These are phyloP conservation scores for Arctium minus DNA, from an alignment of 129 eudicot species.

Conservation along the genomic window DNA sequence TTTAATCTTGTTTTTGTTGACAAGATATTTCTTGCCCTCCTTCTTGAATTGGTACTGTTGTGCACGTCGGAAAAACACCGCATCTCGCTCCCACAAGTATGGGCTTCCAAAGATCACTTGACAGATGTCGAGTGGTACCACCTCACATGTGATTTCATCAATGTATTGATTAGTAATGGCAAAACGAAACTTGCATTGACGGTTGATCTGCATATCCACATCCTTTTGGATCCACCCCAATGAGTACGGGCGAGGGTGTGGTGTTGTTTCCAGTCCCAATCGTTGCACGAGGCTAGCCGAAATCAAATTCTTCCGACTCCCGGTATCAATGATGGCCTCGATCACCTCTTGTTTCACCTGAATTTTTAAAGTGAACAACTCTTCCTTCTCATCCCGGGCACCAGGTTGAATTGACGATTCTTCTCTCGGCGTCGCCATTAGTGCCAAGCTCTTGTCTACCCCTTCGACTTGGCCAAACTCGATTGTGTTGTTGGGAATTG, in stretches of 20 bases:
- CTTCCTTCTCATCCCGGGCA: not conserved
- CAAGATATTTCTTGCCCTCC: slow-evolving; percentile 5
- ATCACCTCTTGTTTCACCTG: slow-evolving; percentile 19
- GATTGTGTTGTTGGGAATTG: not conserved
- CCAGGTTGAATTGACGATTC: not conserved
- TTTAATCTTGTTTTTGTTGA: not conserved
- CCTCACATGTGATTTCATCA: slow-evolving; percentile 21
- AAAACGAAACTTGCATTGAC: slow-evolving; percentile 18
- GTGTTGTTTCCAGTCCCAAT: slow-evolving; percentile 14
- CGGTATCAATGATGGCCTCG: slow-evolving; percentile 8
- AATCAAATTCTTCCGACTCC: slow-evolving; percentile 20
- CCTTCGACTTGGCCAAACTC: not conserved
- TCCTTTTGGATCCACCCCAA: slow-evolving; percentile 25
- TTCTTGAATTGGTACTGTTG: slow-evolving; percentile 7
- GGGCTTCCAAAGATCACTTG: slow-evolving; percentile 24
- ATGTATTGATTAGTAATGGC: slow-evolving; percentile 8
- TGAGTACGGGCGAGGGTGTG: slow-evolving; percentile 7
- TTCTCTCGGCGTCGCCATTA: not conserved
- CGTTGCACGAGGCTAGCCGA: slow-evolving; percentile 8
- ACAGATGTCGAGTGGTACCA: slow-evolving; percentile 15
- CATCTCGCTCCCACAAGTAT: slow-evolving; percentile 20
- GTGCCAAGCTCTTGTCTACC: not conserved
- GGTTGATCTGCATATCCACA: not conserved
- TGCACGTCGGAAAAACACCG: slow-evolving; percentile 1
- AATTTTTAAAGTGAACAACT: not conserved